These are phyloP conservation scores for Flaveria sonorensis DNA, from an alignment of 129 eudicot genomes.

Conservation along the genomic window DNA sequence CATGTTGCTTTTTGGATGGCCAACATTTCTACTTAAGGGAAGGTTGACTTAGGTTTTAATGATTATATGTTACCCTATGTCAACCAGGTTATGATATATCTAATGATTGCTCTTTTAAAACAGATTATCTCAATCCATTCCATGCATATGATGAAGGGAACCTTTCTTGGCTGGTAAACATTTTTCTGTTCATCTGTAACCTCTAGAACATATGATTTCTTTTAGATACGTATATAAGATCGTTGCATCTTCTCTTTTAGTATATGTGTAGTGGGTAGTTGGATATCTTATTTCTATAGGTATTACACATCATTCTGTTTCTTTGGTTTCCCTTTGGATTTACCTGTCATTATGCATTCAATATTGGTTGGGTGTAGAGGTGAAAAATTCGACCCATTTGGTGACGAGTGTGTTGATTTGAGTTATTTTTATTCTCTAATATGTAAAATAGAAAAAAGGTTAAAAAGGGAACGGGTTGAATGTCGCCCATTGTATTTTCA, in stretches of 20 bases:
- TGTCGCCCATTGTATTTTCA: neutral
- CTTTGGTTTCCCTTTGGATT: neutral
- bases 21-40: neutral
- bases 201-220: neutral
- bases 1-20: neutral
- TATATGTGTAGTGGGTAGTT: neutral
- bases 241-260: conserved; percentile 5
- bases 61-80: conserved; percentile 14
- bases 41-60: neutral
- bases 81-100: conserved; percentile 4
- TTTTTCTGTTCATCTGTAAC: conserved; percentile 13
- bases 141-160: conserved; percentile 99
- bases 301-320: neutral
- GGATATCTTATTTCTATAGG: neutral
- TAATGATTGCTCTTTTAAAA: conserved; percentile 21
- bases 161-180: conserved; percentile 98
- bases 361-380: neutral
- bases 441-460: neutral
- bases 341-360: neutral
- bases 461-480: neutral
- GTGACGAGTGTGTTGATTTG: neutral
- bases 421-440: neutral
- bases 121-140: conserved; percentile 95
- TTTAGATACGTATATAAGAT: neutral
- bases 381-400: neutral